Evolutionary conservation across 495 filamentous ascomycete species (phyloP).

Genomic region (Cudoniella acicularis): DNA sequence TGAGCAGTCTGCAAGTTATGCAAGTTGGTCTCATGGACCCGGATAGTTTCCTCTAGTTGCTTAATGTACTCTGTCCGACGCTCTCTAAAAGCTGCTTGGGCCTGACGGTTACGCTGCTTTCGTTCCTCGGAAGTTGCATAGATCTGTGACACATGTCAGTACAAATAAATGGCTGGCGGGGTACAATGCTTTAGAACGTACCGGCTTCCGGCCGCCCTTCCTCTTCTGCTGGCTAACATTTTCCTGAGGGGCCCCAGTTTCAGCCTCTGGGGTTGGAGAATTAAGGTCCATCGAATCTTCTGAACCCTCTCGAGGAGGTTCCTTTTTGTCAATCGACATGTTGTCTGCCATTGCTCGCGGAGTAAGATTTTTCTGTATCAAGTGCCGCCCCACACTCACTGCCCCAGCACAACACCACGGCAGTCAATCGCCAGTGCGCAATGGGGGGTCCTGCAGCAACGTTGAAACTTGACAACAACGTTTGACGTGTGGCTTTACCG

Average conservation of each 20-base stretch:
- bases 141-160: slow-evolving; percentile 54
- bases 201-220: slow-evolving; percentile 95
- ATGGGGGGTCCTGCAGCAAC: slow-evolving; percentile 5
- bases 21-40: slow-evolving; percentile 91
- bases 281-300: slow-evolving; percentile 48
- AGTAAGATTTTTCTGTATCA: slow-evolving; percentile 4
- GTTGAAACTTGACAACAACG: neutral
- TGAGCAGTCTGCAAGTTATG: slow-evolving; percentile 91
- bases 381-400: slow-evolving; percentile 19
- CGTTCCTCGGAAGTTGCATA: slow-evolving; percentile 98
- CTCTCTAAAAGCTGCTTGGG: slow-evolving; percentile 95
- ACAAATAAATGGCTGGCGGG: slow-evolving; percentile 13
- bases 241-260: slow-evolving; percentile 30
- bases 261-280: slow-evolving; percentile 48
- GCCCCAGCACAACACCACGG: slow-evolving; percentile 11
- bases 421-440: neutral
- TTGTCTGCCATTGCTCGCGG: slow-evolving; percentile 24
- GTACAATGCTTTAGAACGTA: slow-evolving; percentile 53
- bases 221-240: slow-evolving; percentile 61
- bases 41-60: slow-evolving; percentile 95
- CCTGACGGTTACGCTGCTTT: slow-evolving; percentile 96
- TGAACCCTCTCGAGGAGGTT: slow-evolving; percentile 42
- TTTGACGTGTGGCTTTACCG: slow-evolving; percentile 14
- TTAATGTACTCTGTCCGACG: slow-evolving; percentile 98
- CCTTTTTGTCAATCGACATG: slow-evolving; percentile 58